A percentile compares a stretch with the other conserved stretches of the same genome.
Conservation (phyloP, 805 yeast genomes). For the Saturnispora kantuleensis region DNA sequence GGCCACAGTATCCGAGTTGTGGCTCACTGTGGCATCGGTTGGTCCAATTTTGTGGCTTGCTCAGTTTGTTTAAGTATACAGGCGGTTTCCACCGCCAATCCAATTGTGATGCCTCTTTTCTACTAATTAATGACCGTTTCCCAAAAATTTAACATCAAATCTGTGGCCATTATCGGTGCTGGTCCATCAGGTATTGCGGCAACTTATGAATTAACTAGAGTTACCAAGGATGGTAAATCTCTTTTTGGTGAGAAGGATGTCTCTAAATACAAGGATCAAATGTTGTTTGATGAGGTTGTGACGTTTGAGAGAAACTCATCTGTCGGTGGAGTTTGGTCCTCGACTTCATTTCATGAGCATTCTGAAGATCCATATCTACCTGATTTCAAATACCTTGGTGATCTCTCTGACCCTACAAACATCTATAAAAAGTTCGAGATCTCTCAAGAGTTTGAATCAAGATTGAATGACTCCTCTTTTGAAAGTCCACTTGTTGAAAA, state of each 20-base stretch:
- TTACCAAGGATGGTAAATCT: slow-evolving; percentile 23
- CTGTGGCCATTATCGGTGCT: slow-evolving; percentile 33
- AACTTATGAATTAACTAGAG: slow-evolving; percentile 25
- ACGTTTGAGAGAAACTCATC: slow-evolving; percentile 31
- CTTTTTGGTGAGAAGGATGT: slow-evolving; percentile 12
- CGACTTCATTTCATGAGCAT: slow-evolving; percentile 9
- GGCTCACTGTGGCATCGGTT: slow-evolving; percentile 3
- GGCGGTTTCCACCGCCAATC: no score
- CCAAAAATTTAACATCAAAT: slow-evolving; percentile 7
- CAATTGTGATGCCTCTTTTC: no score
- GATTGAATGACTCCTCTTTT: slow-evolving; percentile 23
- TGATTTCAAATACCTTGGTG: slow-evolving; percentile 5
- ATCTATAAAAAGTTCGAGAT: slow-evolving; percentile 9
- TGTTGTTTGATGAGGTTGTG: slow-evolving; percentile 26
- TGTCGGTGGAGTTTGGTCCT: slow-evolving; percentile 36
- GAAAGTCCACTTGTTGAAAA: slow-evolving; percentile 24
- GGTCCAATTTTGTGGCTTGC: slow-evolving; percentile 1
- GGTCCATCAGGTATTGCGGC: slow-evolving; percentile 35
- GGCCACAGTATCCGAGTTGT: not conserved
- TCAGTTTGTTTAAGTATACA: no score
- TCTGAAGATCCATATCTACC: slow-evolving; percentile 19
- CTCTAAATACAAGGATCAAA: slow-evolving; percentile 8
- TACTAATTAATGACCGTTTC: slow-evolving; percentile 7
- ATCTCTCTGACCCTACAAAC: slow-evolving; percentile 7
- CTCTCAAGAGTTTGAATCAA: slow-evolving; percentile 9